Conservation (phyloP, 2,329 filamentous ascomycete species). For the Penicillium italicum region DNA sequence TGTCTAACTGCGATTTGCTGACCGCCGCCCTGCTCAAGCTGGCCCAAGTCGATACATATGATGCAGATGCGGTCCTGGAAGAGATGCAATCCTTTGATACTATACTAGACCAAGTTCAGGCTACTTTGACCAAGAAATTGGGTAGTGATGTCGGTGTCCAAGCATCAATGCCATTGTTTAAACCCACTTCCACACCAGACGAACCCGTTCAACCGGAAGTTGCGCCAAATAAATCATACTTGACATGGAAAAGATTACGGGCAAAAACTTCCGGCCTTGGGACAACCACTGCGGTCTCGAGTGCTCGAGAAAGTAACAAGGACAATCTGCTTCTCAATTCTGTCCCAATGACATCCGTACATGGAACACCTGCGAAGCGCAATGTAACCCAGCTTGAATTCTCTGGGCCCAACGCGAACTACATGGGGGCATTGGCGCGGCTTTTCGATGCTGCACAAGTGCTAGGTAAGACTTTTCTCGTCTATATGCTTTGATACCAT, state of each 20-base stretch:
- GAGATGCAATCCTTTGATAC: slow-evolving; percentile 89
- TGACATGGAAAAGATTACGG: slow-evolving; percentile 85
- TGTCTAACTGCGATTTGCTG: slow-evolving; percentile 83
- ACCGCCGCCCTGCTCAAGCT: slow-evolving; percentile 85
- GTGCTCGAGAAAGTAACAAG: slow-evolving; percentile 49
- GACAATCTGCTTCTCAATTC: slow-evolving; percentile 67
- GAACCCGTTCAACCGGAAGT: slow-evolving; percentile 38
- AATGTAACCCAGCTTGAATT: slow-evolving; percentile 68
- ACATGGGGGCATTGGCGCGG: slow-evolving; percentile 85
- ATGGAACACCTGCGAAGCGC: slow-evolving; percentile 64
- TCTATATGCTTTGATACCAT: not conserved
- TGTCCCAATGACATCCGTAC: slow-evolving; percentile 67
- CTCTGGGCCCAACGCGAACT: slow-evolving; percentile 78
- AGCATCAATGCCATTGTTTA: slow-evolving; percentile 69
- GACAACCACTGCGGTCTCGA: slow-evolving; percentile 32
- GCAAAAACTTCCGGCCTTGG: slow-evolving; percentile 78
- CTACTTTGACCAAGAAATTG: slow-evolving; percentile 71
- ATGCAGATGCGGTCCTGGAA: slow-evolving; percentile 86
- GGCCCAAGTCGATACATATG: slow-evolving; percentile 76
- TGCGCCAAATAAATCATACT: slow-evolving; percentile 64
- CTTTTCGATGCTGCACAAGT: slow-evolving; percentile 92
- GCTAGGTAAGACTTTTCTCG: slow-evolving; percentile 60
- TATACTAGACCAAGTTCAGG: slow-evolving; percentile 81
- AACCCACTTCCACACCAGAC: slow-evolving; percentile 53
- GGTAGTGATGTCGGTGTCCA: slow-evolving; percentile 91